A percentile compares a stretch with the other conserved stretches of the same genome.
phyloP scores from a whole-genome alignment of 306 rosid species.

The Quercus ilex region DNA sequence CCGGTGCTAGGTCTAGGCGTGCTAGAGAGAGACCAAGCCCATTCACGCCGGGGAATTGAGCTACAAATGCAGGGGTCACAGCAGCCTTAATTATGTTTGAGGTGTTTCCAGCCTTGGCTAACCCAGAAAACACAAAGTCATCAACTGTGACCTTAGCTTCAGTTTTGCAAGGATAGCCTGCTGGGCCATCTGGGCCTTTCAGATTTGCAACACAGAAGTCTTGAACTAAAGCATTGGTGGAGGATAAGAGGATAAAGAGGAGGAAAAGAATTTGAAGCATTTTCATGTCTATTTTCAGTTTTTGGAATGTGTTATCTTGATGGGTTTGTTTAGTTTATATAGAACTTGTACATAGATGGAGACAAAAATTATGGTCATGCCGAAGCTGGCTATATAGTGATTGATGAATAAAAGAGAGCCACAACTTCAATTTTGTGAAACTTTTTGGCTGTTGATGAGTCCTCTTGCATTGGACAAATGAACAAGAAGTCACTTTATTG shows the following conservation, averaged over 20 bases:
- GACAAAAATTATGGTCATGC: conserved; percentile 30
- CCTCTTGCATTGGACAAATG: not conserved
- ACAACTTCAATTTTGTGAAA: not conserved
- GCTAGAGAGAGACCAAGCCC: conserved; percentile 69
- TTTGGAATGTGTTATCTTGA: too few relatives aligned
- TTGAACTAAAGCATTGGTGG: conserved; percentile 43
- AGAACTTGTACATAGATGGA: conserved; percentile 27
- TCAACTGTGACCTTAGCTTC: conserved; percentile 37
- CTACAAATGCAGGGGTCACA: conserved; percentile 76
- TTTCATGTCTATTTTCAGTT: too few relatives aligned
- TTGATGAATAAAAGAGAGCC: conserved; percentile 30
- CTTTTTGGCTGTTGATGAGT: conserved; percentile 14
- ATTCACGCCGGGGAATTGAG: conserved; percentile 63
- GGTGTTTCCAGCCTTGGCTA: conserved; percentile 46
- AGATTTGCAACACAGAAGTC: conserved; percentile 83
- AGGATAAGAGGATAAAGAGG: conserved; percentile 41
- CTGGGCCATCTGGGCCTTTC: conserved; percentile 46
- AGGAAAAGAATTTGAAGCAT: conserved; percentile 54
- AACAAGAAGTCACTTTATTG: not conserved
- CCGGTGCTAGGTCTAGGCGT: conserved; percentile 59
- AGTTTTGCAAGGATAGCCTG: conserved; percentile 59
- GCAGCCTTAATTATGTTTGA: conserved; percentile 63
- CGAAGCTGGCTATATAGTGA: conserved; percentile 13
- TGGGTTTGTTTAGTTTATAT: not conserved
- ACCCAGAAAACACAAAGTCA: conserved; percentile 57